Evolutionary conservation across 129 eudicot species (phyloP).

Genomic region (Flaveria brownii): DNA sequence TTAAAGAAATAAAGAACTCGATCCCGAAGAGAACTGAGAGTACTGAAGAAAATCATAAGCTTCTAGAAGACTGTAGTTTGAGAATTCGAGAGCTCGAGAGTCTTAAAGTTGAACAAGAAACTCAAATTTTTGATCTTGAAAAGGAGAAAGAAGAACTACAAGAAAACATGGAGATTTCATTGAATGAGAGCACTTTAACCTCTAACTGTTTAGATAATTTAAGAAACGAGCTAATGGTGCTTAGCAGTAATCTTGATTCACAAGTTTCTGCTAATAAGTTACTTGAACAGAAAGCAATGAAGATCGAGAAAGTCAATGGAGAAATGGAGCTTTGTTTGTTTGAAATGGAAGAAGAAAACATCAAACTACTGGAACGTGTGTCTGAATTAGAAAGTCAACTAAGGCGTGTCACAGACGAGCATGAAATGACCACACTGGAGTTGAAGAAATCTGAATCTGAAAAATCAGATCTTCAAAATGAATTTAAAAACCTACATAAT

Average conservation of each 20-base stretch:
- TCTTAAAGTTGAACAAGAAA: conserved; percentile 44
- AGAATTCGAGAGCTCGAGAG: conserved; percentile 44
- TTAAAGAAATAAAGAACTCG: conserved; percentile 50
- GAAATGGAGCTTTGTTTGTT: conserved; percentile 45
- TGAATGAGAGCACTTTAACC: conserved; percentile 45
- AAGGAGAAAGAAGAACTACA: conserved; percentile 49
- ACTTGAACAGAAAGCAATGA: conserved; percentile 45
- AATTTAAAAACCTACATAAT: conserved; percentile 42
- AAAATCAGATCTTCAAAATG: conserved; percentile 48
- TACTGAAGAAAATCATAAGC: conserved; percentile 46
- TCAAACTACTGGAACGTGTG: conserved; percentile 37
- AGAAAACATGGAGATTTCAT: conserved; percentile 46
- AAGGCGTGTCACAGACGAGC: conserved; percentile 33
- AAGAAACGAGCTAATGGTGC: conserved; percentile 45
- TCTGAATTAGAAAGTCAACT: conserved; percentile 50
- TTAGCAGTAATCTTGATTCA: conserved; percentile 51
- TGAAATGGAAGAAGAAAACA: conserved; percentile 58
- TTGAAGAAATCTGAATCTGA: conserved; percentile 39
- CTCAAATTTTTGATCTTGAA: conserved; percentile 37
- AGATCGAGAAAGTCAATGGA: conserved; percentile 44
- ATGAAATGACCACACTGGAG: conserved; percentile 38
- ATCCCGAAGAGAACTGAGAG: conserved; percentile 32
- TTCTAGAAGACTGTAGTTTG: conserved; percentile 38
- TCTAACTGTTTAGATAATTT: conserved; percentile 60
- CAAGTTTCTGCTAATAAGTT: conserved; percentile 56